Percentiles rank a stretch among this genome's conserved stretches.
Conservation (phyloP, 441 rosid species). For the Theobroma grandiflorum region DNA sequence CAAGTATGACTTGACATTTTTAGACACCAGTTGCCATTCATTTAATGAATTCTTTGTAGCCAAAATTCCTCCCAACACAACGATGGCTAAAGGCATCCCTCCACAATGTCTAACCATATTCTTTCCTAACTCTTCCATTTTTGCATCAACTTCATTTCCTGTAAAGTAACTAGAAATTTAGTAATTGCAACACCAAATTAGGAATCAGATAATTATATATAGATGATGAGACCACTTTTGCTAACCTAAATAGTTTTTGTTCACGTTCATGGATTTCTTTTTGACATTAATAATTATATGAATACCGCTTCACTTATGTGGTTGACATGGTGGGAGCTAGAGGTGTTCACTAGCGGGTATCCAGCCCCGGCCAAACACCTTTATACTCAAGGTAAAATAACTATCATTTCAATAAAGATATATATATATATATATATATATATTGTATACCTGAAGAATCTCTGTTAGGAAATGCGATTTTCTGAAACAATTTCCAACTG, state of each 20-base stretch:
- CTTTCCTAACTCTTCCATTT: conserved; percentile 18
- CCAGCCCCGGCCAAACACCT: too few relatives aligned
- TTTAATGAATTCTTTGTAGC: neutral
- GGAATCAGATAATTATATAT: too few relatives aligned
- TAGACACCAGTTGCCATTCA: neutral
- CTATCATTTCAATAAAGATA: too few relatives aligned
- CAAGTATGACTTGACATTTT: neutral
- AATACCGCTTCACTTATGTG: too few relatives aligned
- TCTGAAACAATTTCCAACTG: conserved; percentile 23
- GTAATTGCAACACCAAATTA: too few relatives aligned
- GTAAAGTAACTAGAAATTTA: neutral
- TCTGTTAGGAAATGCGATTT: neutral
- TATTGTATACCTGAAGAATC: neutral
- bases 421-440: neutral
- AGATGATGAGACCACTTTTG: too few relatives aligned
- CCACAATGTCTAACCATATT: conserved; percentile 16
- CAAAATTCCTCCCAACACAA: conserved; percentile 21
- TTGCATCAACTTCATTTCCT: neutral
- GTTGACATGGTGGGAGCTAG: too few relatives aligned
- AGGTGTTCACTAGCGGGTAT: too few relatives aligned
- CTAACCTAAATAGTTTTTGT: too few relatives aligned
- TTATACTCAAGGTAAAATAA: too few relatives aligned
- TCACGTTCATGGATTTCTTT: too few relatives aligned
- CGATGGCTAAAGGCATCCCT: conserved; percentile 27
- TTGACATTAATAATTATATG: too few relatives aligned